Conservation (phyloP, 805 yeast species). For the Ogataea haglerorum region DNA sequence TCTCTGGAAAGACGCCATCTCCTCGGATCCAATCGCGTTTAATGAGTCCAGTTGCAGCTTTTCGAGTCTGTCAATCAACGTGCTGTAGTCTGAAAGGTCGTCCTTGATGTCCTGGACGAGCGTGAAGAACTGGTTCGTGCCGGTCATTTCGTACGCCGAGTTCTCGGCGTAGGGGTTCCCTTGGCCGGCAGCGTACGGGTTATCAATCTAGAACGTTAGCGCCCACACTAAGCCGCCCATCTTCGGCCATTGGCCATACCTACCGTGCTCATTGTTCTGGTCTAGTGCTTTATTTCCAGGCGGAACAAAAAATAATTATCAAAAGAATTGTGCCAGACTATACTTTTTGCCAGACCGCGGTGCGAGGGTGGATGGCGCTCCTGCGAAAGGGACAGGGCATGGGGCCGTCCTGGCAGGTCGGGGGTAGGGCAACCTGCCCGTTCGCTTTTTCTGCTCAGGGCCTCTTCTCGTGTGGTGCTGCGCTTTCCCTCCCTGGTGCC, state of each 20-base stretch:
- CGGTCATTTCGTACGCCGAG: conserved; percentile 20
- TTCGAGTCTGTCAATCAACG: conserved; percentile 65
- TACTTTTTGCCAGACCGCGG: conserved; percentile 7
- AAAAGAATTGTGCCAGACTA: conserved; percentile 7
- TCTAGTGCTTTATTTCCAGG: background rate
- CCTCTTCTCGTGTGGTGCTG: no score
- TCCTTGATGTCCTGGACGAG: conserved; percentile 66
- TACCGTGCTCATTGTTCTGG: conserved; percentile 15
- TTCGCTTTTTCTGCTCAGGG: no score
- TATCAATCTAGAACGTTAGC: conserved; percentile 16
- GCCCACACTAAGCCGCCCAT: conserved; percentile 3
- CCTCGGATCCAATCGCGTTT: conserved; percentile 69
- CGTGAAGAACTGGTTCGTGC: conserved; percentile 54
- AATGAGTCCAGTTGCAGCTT: conserved; percentile 66
- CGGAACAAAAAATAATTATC: conserved; percentile 6
- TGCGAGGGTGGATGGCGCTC: conserved; percentile 5
- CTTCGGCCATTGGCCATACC: conserved; percentile 7
- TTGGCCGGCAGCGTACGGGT: conserved; percentile 26
- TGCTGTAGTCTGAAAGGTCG: conserved; percentile 66
- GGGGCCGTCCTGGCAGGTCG: no score
- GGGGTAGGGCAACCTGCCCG: no score
- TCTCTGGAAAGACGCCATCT: conserved; percentile 62
- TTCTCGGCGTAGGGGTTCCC: conserved; percentile 22
- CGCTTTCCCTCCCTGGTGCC: no score
- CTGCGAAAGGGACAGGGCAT: background rate